A percentile compares a stretch with the other conserved stretches of the same genome.
These are phyloP conservation scores for Yarrowia deformans DNA, from an alignment of 805 yeast species.

Conservation along the genomic window DNA sequence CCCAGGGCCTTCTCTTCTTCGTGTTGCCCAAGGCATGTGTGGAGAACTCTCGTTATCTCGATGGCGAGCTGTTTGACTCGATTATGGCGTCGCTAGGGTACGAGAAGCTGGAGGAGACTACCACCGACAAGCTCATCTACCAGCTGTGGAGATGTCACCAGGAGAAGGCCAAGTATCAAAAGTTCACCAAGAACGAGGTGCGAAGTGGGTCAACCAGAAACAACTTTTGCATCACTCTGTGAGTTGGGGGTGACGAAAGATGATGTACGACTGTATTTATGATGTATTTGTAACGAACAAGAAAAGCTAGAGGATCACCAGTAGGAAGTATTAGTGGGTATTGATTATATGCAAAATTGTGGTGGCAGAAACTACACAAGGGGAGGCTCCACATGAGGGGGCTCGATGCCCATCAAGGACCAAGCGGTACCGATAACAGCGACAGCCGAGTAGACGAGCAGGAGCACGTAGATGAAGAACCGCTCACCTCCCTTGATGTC, in stretches of 20 bases:
- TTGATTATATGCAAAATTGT: conserved; percentile 16
- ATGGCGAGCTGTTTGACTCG: conserved; percentile 52
- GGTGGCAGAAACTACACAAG: not conserved
- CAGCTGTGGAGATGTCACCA: conserved; percentile 64
- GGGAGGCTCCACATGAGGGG: conserved; percentile 7
- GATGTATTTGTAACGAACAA: conserved; percentile 4
- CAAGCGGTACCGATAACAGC: conserved; percentile 63
- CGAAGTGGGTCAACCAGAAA: conserved; percentile 67
- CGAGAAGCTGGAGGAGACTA: conserved; percentile 55
- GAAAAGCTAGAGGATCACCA: not conserved
- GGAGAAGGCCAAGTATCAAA: conserved; percentile 40
- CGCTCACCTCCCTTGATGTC: conserved; percentile 55
- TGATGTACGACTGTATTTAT: conserved; percentile 11
- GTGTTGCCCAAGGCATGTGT: conserved; percentile 92
- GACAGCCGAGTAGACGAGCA: conserved; percentile 56
- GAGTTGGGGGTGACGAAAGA: not conserved
- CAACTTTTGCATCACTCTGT: conserved; percentile 66
- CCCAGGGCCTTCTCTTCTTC: conserved; percentile 58
- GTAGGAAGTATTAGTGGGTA: not conserved
- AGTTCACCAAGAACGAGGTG: conserved; percentile 57
- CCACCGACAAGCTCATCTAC: conserved; percentile 76
- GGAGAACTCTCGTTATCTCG: conserved; percentile 79
- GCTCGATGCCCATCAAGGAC: conserved; percentile 32
- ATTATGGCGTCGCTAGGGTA: conserved; percentile 73
- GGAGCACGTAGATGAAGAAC: conserved; percentile 54